These are phyloP conservation scores for Venturia nashicola DNA, from an alignment of 2,329 filamentous ascomycete genomes.

Conservation along the genomic window DNA sequence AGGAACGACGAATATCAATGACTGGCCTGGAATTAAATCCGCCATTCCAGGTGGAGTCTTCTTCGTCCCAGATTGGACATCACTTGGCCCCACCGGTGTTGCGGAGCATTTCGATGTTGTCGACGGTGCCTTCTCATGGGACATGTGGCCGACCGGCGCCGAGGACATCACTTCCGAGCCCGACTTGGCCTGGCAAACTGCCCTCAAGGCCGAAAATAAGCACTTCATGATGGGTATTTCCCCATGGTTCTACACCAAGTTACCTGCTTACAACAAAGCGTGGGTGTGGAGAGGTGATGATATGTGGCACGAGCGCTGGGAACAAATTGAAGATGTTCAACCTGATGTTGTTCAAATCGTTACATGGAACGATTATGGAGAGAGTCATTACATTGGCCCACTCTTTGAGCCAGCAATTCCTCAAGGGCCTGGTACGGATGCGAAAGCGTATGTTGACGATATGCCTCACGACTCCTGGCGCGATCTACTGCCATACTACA, in stretches of 20 bases:
- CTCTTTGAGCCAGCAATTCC: constrained; percentile 34
- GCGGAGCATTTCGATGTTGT: constrained; percentile 29
- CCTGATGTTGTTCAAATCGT: constrained; percentile 42
- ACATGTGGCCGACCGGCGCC: constrained; percentile 35
- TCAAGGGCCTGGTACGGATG: constrained; percentile 35
- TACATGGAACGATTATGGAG: constrained; percentile 48
- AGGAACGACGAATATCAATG: constrained; percentile 27
- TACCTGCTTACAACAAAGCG: constrained; percentile 45
- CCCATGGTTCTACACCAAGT: constrained; percentile 44
- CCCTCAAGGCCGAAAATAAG: constrained; percentile 25
- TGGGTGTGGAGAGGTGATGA: constrained; percentile 52
- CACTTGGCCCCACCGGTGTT: constrained; percentile 21
- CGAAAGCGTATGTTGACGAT: constrained; percentile 35
- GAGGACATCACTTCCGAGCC: constrained; percentile 37
- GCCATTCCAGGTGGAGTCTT: constrained; percentile 11
- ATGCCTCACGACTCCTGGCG: constrained; percentile 41
- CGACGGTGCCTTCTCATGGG: constrained; percentile 37
- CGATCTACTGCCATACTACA: constrained; percentile 37
- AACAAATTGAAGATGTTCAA: constrained; percentile 20
- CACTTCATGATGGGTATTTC: constrained; percentile 38
- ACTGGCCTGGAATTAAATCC: constrained; percentile 33
- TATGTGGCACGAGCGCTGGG: constrained; percentile 41
- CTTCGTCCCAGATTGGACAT: constrained; percentile 34
- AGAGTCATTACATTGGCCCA: constrained; percentile 43
- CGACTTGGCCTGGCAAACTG: constrained; percentile 28